phyloP scores from a whole-genome alignment of 2,329 filamentous ascomycete species.

The Amauroascus niger region DNA sequence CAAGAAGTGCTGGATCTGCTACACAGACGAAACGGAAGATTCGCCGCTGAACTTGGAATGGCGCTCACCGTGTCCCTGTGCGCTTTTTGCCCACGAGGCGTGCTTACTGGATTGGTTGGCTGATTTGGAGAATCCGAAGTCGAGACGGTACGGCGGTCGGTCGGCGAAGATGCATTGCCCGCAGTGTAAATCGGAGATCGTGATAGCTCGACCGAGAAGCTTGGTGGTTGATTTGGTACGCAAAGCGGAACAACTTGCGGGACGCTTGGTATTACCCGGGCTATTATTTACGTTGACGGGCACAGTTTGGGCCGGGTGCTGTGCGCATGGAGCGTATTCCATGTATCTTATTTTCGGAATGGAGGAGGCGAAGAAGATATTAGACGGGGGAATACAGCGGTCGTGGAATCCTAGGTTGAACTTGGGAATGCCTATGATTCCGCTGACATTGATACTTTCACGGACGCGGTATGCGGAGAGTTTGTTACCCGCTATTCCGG shows the following conservation, averaged over 20 bases:
- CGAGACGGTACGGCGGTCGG: constrained; percentile 41
- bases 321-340: constrained; percentile 52
- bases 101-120: constrained; percentile 88
- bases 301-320: constrained; percentile 44
- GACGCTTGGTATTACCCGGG: constrained; percentile 54
- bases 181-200: constrained; percentile 76
- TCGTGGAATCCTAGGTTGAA: constrained; percentile 44
- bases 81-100: constrained; percentile 78
- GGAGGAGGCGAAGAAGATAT: constrained; percentile 49
- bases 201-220: constrained; percentile 64
- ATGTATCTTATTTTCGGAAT: constrained; percentile 57
- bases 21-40: constrained; percentile 56
- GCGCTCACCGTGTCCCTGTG: constrained; percentile 85
- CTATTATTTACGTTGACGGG: constrained; percentile 45
- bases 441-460: constrained; percentile 57
- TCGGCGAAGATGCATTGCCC: constrained; percentile 65
- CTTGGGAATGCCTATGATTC: constrained; percentile 57
- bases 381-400: constrained; percentile 33
- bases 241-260: constrained; percentile 47
- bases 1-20: constrained; percentile 60
- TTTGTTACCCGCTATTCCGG: constrained; percentile 52
- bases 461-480: constrained; percentile 55
- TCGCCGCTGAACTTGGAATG: constrained; percentile 53
- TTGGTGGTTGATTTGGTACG: constrained; percentile 59
- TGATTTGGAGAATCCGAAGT: constrained; percentile 62